Evolutionary conservation across 345 rosid genomes (phyloP).

Genomic region (Cardamine chenopodiifolia): DNA sequence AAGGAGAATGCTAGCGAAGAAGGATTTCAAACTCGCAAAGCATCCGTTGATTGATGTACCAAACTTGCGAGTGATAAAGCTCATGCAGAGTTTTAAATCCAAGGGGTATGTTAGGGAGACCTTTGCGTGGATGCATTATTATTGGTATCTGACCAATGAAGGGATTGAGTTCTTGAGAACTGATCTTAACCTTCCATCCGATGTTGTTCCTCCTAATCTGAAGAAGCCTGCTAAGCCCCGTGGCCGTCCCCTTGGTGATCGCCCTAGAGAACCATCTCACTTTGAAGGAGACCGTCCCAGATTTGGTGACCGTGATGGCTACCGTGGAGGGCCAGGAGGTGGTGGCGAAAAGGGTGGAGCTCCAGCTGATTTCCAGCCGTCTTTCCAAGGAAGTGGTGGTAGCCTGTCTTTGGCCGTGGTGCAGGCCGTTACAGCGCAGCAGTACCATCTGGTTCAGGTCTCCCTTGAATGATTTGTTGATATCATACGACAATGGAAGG

Average conservation of each 20-base stretch:
- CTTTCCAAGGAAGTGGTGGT: conserved; percentile 73
- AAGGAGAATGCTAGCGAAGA: conserved; percentile 84
- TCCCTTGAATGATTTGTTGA: conserved; percentile 44
- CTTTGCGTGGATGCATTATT: conserved; percentile 73
- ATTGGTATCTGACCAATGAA: conserved; percentile 69
- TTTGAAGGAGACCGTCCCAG: conserved; percentile 79
- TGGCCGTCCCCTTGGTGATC: conserved; percentile 53
- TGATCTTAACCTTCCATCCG: conserved; percentile 72
- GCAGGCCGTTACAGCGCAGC: conserved; percentile 57
- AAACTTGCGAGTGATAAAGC: conserved; percentile 78
- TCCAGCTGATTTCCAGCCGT: conserved; percentile 87
- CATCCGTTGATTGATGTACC: conserved; percentile 80
- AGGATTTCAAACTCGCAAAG: conserved; percentile 74
- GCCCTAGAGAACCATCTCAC: conserved; percentile 76
- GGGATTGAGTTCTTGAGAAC: conserved; percentile 72
- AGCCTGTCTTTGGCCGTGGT: conserved; percentile 79
- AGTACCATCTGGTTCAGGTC: conserved; percentile 53
- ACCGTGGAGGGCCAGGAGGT: conserved; percentile 87
- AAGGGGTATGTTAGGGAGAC: conserved; percentile 75
- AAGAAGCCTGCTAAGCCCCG: conserved; percentile 71
- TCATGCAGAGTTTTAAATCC: conserved; percentile 79
- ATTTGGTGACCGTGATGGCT: conserved; percentile 90
- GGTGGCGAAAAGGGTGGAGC: conserved; percentile 96
- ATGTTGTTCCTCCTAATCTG: conserved; percentile 73
- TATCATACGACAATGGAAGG: background rate